Base-by-base conservation (phyloP, 1,284 basidiomycete genomes). In the Tausonia pullulans region DNA sequence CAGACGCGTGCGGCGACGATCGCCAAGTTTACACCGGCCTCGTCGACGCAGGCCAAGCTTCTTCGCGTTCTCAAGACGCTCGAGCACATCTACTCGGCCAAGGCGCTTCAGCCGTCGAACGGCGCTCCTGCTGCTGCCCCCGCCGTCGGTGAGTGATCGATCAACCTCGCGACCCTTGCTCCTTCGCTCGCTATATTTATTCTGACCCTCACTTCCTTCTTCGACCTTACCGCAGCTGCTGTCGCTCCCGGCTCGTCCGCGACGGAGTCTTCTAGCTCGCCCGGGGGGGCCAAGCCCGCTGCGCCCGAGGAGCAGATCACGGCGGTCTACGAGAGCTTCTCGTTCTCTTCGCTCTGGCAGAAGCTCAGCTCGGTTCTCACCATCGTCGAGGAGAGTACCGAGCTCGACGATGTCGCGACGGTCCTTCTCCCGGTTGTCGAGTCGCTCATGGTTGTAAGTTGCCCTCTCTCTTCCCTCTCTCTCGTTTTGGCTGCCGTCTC, bases 21-120 rank as follows among this genome's bases (percentile, higher is more conserved):
- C 10, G 83, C 86, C 57, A 90, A 88, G 71, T 96, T 98, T 76
- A 93, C 92, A 0, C 86, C 90, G 0, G 87, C 92, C 0, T 91
- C 91, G 2, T 93, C 93, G 0, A 84, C 86, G 58, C 93, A 98
- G 78, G 91, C 94, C 41, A 95, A 95, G 76, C 81, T 98, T 2
- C 80, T 98, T 3, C 82, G 93, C 40, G 86, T 97, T 6, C 79
- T 98, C 68, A 98, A 97, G 79, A 95, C 92, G 8, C 88, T 97
- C 71, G 93, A 97, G 74, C 94, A 92, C 75, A 90, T 96, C 84
- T 90, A 90, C 76, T 85, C 87, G 1, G 83, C 86, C 39, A 87
- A 84, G 71, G 71, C 41, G 49, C 27, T 51, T 40, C 51, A 52
- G 50, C 60, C 39, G 49, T 50, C 49, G 58, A 66, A 67, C 50